Evolutionary conservation across 179 eudicot genomes (phyloP).

Genomic region (Spinacia oleracea): DNA sequence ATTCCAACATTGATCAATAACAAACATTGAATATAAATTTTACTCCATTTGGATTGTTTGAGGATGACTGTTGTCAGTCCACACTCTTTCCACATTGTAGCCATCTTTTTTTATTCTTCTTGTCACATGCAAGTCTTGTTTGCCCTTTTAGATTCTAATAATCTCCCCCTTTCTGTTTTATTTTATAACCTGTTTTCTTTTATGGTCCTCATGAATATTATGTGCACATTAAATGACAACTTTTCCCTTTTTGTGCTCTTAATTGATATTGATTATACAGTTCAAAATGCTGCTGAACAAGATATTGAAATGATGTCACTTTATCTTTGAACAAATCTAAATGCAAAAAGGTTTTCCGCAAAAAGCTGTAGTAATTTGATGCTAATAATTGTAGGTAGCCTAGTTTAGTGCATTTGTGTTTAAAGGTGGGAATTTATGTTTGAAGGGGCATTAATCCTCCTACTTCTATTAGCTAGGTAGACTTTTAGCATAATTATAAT

Average conservation of each 20-base stretch:
- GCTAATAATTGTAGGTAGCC: background rate
- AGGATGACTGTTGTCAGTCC: slow-evolving; percentile 31
- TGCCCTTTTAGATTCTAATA: slow-evolving; percentile 4
- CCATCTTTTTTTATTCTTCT: slow-evolving; percentile 15
- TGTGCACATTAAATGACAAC: background rate
- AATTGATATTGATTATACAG: background rate
- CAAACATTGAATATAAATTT: slow-evolving; percentile 19
- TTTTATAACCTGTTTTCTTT: background rate
- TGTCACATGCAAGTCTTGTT: slow-evolving; percentile 20
- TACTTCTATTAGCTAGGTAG: slow-evolving; percentile 10
- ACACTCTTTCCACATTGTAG: slow-evolving; percentile 29
- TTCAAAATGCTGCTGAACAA: background rate
- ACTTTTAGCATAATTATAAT: background rate
- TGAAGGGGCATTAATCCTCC: slow-evolving; percentile 1
- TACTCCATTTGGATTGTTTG: slow-evolving; percentile 9
- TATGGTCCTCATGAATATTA: background rate
- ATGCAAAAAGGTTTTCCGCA: background rate
- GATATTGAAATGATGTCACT: background rate
- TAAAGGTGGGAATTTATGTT: slow-evolving; percentile 27
- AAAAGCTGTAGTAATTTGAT: background rate
- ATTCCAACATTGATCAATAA: slow-evolving; percentile 25
- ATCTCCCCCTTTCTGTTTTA: background rate
- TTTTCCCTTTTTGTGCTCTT: background rate
- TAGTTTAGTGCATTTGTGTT: slow-evolving; percentile 11
- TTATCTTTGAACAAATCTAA: background rate